These are phyloP conservation scores for Syzygium aqueum DNA, from an alignment of 345 rosid genomes.

Conservation along the genomic window DNA sequence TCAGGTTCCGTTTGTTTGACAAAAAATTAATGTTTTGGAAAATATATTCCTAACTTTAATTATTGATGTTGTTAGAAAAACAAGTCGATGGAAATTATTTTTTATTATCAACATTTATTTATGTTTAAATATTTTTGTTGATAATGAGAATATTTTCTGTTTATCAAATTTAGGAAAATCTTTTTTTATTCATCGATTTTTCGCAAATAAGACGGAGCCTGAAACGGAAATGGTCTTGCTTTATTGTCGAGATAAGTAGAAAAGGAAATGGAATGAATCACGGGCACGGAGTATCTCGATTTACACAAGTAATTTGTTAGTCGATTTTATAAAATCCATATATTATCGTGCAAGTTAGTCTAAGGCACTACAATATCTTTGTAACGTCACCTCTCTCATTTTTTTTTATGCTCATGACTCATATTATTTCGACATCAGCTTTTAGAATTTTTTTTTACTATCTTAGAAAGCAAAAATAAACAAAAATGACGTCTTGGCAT, in stretches of 20 bases:
- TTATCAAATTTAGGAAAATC: neutral
- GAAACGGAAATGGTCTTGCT: too few relatives aligned
- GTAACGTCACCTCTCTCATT: neutral
- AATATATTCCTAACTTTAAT: too few relatives aligned
- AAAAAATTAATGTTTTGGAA: too few relatives aligned
- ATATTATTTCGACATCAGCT: neutral
- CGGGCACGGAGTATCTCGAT: too few relatives aligned
- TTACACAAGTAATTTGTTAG: neutral
- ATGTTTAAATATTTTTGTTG: neutral
- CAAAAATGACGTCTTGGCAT: neutral
- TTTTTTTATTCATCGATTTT: too few relatives aligned
- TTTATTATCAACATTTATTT: neutral
- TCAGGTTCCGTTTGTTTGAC: neutral
- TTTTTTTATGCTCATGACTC: neutral
- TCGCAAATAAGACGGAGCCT: neutral
- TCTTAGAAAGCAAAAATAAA: neutral
- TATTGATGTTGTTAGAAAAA: too few relatives aligned
- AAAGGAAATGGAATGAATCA: too few relatives aligned
- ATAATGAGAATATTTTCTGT: rapidly evolving
- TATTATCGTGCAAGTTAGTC: neutral
- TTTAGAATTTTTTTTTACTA: neutral
- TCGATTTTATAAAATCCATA: neutral
- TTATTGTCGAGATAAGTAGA: too few relatives aligned
- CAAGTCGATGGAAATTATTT: neutral
- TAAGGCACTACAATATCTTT: neutral